phyloP scores from a whole-genome alignment of 208 protist species.

The Trypanosoma rangeli region DNA sequence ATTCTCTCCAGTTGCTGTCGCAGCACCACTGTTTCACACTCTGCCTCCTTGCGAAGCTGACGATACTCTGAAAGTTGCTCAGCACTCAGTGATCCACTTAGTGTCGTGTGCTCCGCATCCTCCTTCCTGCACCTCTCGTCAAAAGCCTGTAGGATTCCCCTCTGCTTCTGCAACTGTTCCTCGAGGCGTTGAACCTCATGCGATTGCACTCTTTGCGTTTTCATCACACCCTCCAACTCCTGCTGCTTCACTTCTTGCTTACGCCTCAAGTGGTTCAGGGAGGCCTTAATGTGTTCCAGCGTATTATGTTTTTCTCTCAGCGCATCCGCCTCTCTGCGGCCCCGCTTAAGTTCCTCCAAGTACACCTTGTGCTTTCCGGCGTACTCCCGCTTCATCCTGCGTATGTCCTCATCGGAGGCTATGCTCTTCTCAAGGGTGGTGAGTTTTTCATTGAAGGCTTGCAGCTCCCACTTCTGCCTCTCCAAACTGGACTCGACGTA shows the following conservation, averaged over 20 bases:
- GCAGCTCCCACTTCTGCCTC: conserved; percentile 68
- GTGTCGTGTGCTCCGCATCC: conserved; percentile 39
- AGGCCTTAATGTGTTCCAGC: conserved; percentile 64
- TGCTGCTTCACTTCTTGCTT: conserved; percentile 59
- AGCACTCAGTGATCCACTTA: conserved; percentile 40
- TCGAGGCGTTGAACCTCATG: conserved; percentile 66
- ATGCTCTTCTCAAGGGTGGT: conserved; percentile 68
- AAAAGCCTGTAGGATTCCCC: conserved; percentile 52
- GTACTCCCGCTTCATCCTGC: conserved; percentile 80
- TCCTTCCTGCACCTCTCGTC: conserved; percentile 64
- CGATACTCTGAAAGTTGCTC: conserved; percentile 77
- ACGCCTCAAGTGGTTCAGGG: conserved; percentile 61
- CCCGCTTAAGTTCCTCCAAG: conserved; percentile 71
- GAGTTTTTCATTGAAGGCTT: conserved; percentile 52
- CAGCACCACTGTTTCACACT: conserved; percentile 79
- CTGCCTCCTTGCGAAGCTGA: conserved; percentile 75
- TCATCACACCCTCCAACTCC: conserved; percentile 52
- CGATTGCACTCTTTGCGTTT: conserved; percentile 52
- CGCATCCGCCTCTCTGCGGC: conserved; percentile 55
- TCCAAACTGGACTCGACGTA: conserved; percentile 80
- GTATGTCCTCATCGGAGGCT: conserved; percentile 59
- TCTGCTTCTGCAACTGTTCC: conserved; percentile 64
- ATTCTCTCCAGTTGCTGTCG: conserved; percentile 76
- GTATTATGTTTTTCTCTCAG: conserved; percentile 67
- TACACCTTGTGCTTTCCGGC: conserved; percentile 75